A percentile compares a stretch with the other conserved stretches of the same genome.
Conservation (phyloP, 805 yeast genomes). For the Saccharomyces jurei region DNA sequence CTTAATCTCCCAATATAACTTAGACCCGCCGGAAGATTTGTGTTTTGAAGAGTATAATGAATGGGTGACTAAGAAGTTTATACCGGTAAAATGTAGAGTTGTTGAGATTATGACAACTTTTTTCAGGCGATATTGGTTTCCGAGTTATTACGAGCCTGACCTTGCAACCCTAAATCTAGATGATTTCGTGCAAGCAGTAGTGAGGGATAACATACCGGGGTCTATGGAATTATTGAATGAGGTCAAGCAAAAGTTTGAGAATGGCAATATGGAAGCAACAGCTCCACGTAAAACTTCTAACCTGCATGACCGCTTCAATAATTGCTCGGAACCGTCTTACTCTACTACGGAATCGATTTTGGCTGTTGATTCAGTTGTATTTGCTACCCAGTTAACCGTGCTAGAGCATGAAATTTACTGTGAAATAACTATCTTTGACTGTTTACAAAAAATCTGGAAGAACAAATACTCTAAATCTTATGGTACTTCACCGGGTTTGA, state of each 20-base stretch:
- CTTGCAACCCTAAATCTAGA: conserved; percentile 26
- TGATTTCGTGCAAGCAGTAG: conserved; percentile 33
- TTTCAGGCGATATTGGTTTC: conserved; percentile 61
- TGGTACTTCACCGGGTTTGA: conserved; percentile 37
- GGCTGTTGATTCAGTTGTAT: conserved; percentile 62
- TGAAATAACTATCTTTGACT: conserved; percentile 58
- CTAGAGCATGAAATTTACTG: conserved; percentile 60
- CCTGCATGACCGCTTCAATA: background rate
- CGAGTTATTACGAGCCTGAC: conserved; percentile 43
- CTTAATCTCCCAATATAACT: conserved; percentile 53
- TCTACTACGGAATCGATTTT: conserved; percentile 27
- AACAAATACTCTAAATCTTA: conserved; percentile 37
- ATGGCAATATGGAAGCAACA: background rate
- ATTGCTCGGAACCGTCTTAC: conserved; percentile 3
- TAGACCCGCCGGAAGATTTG: conserved; percentile 83
- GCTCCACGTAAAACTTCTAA: background rate
- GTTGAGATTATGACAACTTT: conserved; percentile 56
- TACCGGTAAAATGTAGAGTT: conserved; percentile 56
- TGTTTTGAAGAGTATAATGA: conserved; percentile 67
- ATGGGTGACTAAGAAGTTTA: conserved; percentile 64
- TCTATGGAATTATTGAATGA: conserved; percentile 29
- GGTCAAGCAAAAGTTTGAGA: background rate
- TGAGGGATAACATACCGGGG: conserved; percentile 35
- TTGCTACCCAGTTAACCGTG: conserved; percentile 76
- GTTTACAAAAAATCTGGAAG: conserved; percentile 68